Conservation (phyloP, 2,329 filamentous ascomycete species). For the Orbilia javanica region DNA sequence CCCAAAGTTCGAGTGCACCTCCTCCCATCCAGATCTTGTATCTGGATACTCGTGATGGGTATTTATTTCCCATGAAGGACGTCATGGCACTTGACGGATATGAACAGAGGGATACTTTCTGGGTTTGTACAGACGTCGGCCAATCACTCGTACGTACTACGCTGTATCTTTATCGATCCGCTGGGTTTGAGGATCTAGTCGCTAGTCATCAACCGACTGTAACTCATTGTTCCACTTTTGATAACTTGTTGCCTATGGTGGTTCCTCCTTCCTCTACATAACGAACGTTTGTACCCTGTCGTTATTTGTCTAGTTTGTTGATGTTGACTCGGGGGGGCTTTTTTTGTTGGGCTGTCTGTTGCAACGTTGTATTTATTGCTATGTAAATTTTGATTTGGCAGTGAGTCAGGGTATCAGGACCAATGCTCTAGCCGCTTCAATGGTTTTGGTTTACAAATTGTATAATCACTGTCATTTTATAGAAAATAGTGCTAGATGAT, state of each 20-base stretch:
- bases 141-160: neutral
- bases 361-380: no score
- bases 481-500: neutral
- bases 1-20: neutral
- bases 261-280: no score
- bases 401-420: no score
- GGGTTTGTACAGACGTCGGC: neutral
- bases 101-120: neutral
- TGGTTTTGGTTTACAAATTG: neutral
- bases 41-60: neutral
- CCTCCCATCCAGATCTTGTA: neutral
- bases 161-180: neutral
- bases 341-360: no score
- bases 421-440: no score
- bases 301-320: no score
- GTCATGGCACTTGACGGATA: neutral
- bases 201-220: neutral
- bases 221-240: neutral
- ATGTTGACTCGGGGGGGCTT: no score
- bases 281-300: no score
- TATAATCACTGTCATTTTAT: neutral
- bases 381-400: no score
- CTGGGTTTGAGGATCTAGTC: neutral
- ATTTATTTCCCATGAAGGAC: neutral
- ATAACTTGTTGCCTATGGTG: neutral